phyloP scores from a whole-genome alignment of 768 basidiomycete genomes.

The Suillus cothurnatus region DNA sequence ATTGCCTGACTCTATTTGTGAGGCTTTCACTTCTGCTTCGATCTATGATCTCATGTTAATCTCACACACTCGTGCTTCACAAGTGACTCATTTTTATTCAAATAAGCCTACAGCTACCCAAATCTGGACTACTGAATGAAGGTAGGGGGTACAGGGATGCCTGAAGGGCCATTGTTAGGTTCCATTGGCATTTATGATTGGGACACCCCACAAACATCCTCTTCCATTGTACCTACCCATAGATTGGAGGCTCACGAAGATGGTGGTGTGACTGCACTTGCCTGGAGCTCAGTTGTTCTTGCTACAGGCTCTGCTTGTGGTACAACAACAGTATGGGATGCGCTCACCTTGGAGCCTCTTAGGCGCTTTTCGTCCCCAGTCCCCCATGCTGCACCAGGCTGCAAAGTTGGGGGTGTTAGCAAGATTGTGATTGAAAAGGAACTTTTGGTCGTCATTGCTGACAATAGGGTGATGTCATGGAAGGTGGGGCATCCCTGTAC shows the following conservation, averaged over 20 bases:
- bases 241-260: conserved; percentile 68
- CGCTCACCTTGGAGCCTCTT: conserved; percentile 59
- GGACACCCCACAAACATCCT: conserved; percentile 20
- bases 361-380: conserved; percentile 55
- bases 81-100: too few species aligned
- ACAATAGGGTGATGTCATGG: conserved; percentile 68
- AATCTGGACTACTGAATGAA: too few species aligned
- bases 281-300: conserved; percentile 60
- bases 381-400: conserved; percentile 34
- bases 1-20: too few species aligned
- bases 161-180: too few species aligned
- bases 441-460: conserved; percentile 59
- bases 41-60: too few species aligned
- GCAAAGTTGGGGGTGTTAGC: conserved; percentile 46
- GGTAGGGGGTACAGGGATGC: too few species aligned
- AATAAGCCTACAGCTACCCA: too few species aligned
- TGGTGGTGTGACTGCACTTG: conserved; percentile 62
- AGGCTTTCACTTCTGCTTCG: too few species aligned
- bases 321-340: conserved; percentile 62
- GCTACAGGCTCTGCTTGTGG: conserved; percentile 69
- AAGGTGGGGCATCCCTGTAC: conserved; percentile 61
- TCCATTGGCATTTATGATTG: conserved; percentile 65
- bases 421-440: conserved; percentile 60
- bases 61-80: too few species aligned
- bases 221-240: conserved; percentile 36